Conservation (phyloP, 495 filamentous ascomycete species). For the Elasticomyces elasticus region DNA sequence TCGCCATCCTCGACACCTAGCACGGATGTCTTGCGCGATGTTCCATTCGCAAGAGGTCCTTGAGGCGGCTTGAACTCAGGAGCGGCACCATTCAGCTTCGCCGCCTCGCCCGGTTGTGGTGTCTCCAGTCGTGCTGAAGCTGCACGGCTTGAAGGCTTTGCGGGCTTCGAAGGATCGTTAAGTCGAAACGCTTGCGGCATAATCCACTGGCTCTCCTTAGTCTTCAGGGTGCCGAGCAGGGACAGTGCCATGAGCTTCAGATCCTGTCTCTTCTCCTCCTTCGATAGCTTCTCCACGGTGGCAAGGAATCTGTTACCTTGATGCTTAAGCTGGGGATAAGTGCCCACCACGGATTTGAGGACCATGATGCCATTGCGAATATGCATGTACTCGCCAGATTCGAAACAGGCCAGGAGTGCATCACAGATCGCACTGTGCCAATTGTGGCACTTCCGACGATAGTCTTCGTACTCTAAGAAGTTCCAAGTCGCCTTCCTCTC, state of each 20-base stretch:
- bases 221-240: constrained; percentile 70
- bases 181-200: constrained; percentile 65
- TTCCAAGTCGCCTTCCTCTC: constrained; percentile 41
- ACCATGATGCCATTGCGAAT: constrained; percentile 90
- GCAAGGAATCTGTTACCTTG: constrained; percentile 64
- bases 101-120: constrained; percentile 17
- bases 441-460: constrained; percentile 70
- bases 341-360: constrained; percentile 65
- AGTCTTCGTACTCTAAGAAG: constrained; percentile 76
- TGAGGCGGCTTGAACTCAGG: constrained; percentile 25
- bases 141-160: constrained; percentile 13
- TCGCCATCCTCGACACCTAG: constrained; percentile 31
- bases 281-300: constrained; percentile 53
- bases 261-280: constrained; percentile 71
- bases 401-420: constrained; percentile 69
- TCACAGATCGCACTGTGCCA: constrained; percentile 75
- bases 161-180: constrained; percentile 12
- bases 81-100: constrained; percentile 25
- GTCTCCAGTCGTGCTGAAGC: constrained; percentile 19
- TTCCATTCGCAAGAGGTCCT: constrained; percentile 14
- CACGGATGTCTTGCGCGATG: background rate
- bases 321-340: constrained; percentile 82
- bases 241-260: constrained; percentile 83
- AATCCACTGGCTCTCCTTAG: constrained; percentile 69
- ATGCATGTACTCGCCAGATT: constrained; percentile 82